These are phyloP conservation scores for Malassezia brasiliensis DNA, from an alignment of 1,284 basidiomycete species.

Conservation along the genomic window DNA sequence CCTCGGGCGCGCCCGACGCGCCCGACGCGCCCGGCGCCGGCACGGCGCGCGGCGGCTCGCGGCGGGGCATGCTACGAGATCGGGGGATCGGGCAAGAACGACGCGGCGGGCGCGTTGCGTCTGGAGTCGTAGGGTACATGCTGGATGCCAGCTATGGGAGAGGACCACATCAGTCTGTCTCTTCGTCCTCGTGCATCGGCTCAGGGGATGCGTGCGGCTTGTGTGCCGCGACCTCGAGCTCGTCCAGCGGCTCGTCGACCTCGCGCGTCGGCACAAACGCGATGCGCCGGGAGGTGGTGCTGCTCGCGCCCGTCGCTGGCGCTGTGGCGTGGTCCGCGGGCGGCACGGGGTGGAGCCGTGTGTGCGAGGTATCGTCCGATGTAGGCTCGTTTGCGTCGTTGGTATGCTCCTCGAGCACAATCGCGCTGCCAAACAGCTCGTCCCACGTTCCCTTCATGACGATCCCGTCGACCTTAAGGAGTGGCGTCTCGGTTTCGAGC, in stretches of 20 bases:
- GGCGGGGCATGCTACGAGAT: not conserved
- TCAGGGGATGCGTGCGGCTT: too few relatives aligned
- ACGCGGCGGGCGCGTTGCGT: too few relatives aligned
- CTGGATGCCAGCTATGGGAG: too few relatives aligned
- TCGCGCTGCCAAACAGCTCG: constrained; percentile 13
- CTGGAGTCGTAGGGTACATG: too few relatives aligned
- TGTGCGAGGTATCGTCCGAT: not conserved
- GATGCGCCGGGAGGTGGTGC: constrained; percentile 5
- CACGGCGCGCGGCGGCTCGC: not conserved
- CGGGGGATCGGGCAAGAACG: not conserved
- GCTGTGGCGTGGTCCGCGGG: not conserved
- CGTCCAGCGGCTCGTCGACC: not conserved
- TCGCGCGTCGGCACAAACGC: constrained; percentile 10
- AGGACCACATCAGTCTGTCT: too few relatives aligned
- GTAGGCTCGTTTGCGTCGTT: not conserved
- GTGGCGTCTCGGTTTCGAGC: constrained; percentile 12
- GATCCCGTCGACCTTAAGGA: constrained; percentile 11
- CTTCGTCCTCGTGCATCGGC: too few relatives aligned
- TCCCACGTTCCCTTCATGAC: constrained; percentile 14
- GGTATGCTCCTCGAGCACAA: constrained; percentile 5
- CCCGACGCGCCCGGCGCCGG: not conserved
- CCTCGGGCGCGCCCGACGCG: too few relatives aligned
- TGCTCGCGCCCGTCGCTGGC: constrained; percentile 3
- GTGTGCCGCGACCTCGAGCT: too few relatives aligned
- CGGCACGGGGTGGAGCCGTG: not conserved